Conservation (phyloP, 768 basidiomycete species). For the Hydnomerulius pinastri region DNA sequence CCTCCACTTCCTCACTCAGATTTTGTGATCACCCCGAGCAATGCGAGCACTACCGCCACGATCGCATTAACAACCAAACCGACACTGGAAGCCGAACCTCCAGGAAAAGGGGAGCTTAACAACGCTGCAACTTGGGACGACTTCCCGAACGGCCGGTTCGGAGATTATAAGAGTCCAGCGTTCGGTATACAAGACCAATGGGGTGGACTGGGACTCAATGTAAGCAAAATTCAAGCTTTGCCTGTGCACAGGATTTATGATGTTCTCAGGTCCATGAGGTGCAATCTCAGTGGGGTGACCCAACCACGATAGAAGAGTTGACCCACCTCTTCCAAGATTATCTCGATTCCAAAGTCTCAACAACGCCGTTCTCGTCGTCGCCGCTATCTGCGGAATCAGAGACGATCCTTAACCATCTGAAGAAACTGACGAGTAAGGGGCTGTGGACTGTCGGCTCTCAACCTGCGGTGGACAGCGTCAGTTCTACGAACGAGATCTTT, state of each 20-base stretch:
- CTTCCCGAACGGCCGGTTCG: slow-evolving; percentile 98
- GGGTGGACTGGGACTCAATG: slow-evolving; percentile 67
- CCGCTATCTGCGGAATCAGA: slow-evolving; percentile 82
- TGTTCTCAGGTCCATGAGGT: slow-evolving; percentile 56
- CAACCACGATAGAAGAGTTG: slow-evolving; percentile 60
- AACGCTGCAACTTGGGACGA: slow-evolving; percentile 88
- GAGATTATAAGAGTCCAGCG: slow-evolving; percentile 96
- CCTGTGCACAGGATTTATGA: not conserved
- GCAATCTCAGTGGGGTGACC: slow-evolving; percentile 76
- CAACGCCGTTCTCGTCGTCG: slow-evolving; percentile 86
- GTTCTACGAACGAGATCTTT: slow-evolving; percentile 73
- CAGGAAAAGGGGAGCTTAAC: slow-evolving; percentile 71
- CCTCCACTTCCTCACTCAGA: slow-evolving; percentile 31
- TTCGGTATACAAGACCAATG: slow-evolving; percentile 82
- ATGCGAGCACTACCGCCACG: slow-evolving; percentile 64
- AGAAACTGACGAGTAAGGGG: slow-evolving; percentile 71
- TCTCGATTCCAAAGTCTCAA: slow-evolving; percentile 68
- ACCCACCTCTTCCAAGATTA: slow-evolving; percentile 80
- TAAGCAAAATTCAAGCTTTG: slow-evolving; percentile 28
- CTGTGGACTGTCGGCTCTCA: slow-evolving; percentile 99
- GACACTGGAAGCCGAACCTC: slow-evolving; percentile 51
- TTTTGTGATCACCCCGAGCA: slow-evolving; percentile 62
- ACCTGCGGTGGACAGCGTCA: slow-evolving; percentile 83
- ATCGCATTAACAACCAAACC: slow-evolving; percentile 52
- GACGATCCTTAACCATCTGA: slow-evolving; percentile 76